Evolutionary conservation across 768 basidiomycete genomes (phyloP), one percentile per base, ranked within the genome.

Genomic region (Termitomyces sp.): DNA sequence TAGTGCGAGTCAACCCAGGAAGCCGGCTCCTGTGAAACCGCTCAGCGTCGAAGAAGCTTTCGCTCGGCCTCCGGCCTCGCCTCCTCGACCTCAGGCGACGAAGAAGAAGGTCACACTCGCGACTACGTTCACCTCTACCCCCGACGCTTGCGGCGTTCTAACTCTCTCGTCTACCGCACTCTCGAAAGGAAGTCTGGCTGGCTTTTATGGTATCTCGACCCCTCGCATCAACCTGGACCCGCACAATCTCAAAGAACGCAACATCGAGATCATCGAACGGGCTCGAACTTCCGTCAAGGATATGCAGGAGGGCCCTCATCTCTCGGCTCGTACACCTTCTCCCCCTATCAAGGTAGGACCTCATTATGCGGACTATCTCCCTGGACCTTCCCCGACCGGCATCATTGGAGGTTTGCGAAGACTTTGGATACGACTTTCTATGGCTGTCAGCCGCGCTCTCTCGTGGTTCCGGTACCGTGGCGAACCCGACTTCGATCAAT

Each of bases 281-380:
- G 52, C 49, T 0, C 38, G 53, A 2, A 7, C 25, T 7, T 3
- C 11, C 5, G 12, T 16, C 16, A 22, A n/a, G 33, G 23, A 16
- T 15, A 22, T n/a, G 0, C 25, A 32, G 18, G 38, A 46, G 3
- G 18, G 18, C 2, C 27, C 27, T 12, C 39, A 45, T n/a, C 38
- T 51, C 7, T 58, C 50, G 22, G 44, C 50, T 1, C 43, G 32
- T 9, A 0, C 23, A 11, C 11, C 31, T 2, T 40, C 56, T 15
- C 23, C 35, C 2, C 45, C 51, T 3, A 40, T 49, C n/a, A 29
- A 13, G 1, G 23, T 31, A 9, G 51, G 56, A 1, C 56, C 53
- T 13, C 57, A 58, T 25, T 58, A 58, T 35, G 41, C 36, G 7
- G 57, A 38, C 7, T 18, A 16, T n/a, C 12, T 40, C 2, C 52